Percentiles rank a stretch among this genome's conserved stretches.
phyloP scores from a whole-genome alignment of 169 alveolate genomes.

The Babesia bigemina region DNA sequence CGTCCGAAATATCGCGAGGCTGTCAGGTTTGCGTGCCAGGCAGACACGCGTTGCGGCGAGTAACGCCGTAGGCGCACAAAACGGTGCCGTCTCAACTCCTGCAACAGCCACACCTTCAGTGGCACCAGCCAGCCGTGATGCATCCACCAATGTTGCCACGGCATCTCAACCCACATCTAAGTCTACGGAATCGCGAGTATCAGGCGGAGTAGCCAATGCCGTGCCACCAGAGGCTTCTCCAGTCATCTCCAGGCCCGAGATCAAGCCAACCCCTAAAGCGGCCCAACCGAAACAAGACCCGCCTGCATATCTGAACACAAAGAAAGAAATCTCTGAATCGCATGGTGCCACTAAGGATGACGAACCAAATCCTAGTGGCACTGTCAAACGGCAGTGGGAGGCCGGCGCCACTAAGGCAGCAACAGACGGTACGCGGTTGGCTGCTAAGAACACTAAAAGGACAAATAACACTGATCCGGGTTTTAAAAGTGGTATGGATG shows the following conservation, averaged over 20 bases:
- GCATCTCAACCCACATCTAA: too few relatives aligned
- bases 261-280: too few relatives aligned
- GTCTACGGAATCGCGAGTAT: too few relatives aligned
- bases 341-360: too few relatives aligned
- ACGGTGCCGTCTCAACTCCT: not conserved
- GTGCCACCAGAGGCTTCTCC: too few relatives aligned
- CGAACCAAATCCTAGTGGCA: not conserved
- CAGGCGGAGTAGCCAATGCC: too few relatives aligned
- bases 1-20: not conserved
- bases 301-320: too few relatives aligned
- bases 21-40: not conserved
- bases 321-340: too few relatives aligned
- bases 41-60: not conserved
- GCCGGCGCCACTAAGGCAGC: not conserved
- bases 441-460: not conserved
- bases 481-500: constrained; percentile 40
- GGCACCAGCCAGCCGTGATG: too few relatives aligned
- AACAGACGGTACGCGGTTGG: not conserved
- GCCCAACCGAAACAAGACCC: too few relatives aligned
- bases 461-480: not conserved
- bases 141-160: too few relatives aligned
- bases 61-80: not conserved
- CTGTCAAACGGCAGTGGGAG: not conserved
- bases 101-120: not conserved
- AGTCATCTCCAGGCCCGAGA: too few relatives aligned